Conservation (phyloP, 805 yeast species). For the Scheffersomyces spartinae region DNA sequence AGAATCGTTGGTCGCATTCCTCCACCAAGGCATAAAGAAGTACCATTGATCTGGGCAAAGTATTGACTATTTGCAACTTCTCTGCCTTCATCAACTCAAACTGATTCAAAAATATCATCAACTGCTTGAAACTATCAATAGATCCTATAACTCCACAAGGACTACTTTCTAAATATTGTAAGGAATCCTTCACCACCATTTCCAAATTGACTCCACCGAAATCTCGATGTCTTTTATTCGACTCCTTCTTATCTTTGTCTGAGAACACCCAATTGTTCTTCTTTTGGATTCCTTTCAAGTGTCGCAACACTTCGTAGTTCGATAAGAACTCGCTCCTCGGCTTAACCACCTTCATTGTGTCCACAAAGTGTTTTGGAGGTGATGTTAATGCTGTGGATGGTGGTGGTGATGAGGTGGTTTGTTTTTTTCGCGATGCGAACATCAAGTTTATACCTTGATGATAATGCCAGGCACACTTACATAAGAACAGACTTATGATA, state of each 20-base stretch:
- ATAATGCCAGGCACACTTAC: no score
- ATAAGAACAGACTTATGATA: no score
- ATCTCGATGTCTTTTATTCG: slow-evolving; percentile 14
- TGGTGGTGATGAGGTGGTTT: no score
- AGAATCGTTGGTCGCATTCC: slow-evolving; percentile 82
- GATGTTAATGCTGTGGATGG: no score
- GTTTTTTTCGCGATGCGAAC: no score
- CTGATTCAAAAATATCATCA: slow-evolving; percentile 35
- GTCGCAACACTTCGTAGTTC: slow-evolving; percentile 52
- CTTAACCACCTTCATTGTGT: no score
- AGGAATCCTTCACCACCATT: slow-evolving; percentile 35
- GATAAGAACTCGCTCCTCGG: slow-evolving; percentile 49
- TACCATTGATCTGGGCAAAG: slow-evolving; percentile 71
- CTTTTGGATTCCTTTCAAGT: slow-evolving; percentile 36
- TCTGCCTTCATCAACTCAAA: slow-evolving; percentile 71
- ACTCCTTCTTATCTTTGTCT: slow-evolving; percentile 17
- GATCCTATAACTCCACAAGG: slow-evolving; percentile 13
- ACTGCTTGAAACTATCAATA: slow-evolving; percentile 14
- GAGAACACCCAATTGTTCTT: slow-evolving; percentile 36
- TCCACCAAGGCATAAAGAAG: slow-evolving; percentile 72
- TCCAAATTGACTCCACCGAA: slow-evolving; percentile 38
- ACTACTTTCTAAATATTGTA: slow-evolving; percentile 25
- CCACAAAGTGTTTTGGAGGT: no score
- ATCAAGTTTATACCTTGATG: no score
- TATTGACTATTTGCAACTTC: slow-evolving; percentile 70